Percentiles rank a stretch among this genome's conserved stretches.
Evolutionary conservation across 306 rosid species (phyloP).

Genomic region (Cicer judaicum): DNA sequence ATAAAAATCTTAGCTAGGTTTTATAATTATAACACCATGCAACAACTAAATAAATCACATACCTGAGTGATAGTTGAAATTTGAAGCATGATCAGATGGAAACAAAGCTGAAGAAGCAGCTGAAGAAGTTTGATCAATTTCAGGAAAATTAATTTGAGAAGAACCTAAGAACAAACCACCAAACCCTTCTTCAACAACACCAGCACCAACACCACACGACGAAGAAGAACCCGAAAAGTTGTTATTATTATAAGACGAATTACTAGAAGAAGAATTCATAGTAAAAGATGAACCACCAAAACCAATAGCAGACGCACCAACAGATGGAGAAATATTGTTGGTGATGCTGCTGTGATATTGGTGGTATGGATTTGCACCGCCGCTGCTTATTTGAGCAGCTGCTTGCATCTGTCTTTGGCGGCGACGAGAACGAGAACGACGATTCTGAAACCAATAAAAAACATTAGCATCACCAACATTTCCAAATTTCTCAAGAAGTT

Average conservation of each 20-base stretch:
- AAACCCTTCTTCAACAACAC: not conserved
- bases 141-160: slow-evolving; percentile 59
- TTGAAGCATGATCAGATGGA: slow-evolving; percentile 51
- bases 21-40: slow-evolving; percentile 37
- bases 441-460: slow-evolving; percentile 98
- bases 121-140: slow-evolving; percentile 56
- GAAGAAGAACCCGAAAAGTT: slow-evolving; percentile 50
- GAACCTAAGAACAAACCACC: slow-evolving; percentile 50
- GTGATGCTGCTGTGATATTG: not conserved
- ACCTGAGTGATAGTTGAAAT: slow-evolving; percentile 72
- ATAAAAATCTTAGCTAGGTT: not conserved
- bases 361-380: not conserved
- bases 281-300: slow-evolving; percentile 11
- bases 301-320: not conserved
- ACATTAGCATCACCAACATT: slow-evolving; percentile 90
- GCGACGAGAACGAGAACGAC: slow-evolving; percentile 93
- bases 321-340: not conserved
- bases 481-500: slow-evolving; percentile 86
- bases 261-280: slow-evolving; percentile 11
- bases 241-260: not conserved
- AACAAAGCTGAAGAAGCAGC: slow-evolving; percentile 49
- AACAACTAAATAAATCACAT: slow-evolving; percentile 40
- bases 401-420: slow-evolving; percentile 91
- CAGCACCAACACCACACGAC: slow-evolving; percentile 27
- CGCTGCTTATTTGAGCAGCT: slow-evolving; percentile 30